phyloP scores from a whole-genome alignment of 345 rosid genomes.

The Syzygium aromaticum region DNA sequence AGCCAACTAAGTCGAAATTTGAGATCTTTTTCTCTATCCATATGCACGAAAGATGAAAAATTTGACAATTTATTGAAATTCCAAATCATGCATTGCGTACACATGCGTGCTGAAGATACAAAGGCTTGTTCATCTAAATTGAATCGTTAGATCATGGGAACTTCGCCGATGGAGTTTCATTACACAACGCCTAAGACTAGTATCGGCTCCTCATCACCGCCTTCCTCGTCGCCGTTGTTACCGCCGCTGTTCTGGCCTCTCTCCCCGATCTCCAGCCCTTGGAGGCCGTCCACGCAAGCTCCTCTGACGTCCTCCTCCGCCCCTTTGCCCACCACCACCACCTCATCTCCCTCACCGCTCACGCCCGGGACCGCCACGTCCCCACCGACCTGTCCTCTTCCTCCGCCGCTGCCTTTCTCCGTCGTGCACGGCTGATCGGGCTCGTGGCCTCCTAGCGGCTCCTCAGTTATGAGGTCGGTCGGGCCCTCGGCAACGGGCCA shows the following conservation, averaged over 20 bases:
- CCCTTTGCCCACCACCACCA: not conserved
- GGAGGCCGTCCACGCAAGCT: conserved; percentile 22
- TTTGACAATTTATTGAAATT: not conserved
- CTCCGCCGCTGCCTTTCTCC: conserved; percentile 10
- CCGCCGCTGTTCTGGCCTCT: not conserved
- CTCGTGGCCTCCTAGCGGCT: not conserved
- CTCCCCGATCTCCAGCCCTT: conserved; percentile 16
- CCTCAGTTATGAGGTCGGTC: conserved; percentile 9
- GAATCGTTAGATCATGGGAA: not conserved
- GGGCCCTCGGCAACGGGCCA: not conserved
- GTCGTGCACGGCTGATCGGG: conserved; percentile 14
- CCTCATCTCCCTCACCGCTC: not conserved
- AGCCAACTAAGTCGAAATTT: not conserved
- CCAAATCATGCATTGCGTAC: not conserved
- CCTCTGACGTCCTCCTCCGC: conserved; percentile 5
- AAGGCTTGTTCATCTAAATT: not conserved
- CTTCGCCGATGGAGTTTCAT: not conserved
- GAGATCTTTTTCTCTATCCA: not conserved
- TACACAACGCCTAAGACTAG: conserved; percentile 31
- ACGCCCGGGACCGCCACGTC: conserved; percentile 2
- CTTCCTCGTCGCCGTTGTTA: not conserved
- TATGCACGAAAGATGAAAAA: not conserved
- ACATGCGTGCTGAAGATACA: not conserved
- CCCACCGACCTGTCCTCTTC: conserved; percentile 18
- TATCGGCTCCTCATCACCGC: conserved; percentile 11